These are phyloP conservation scores for Apiospora kogelbergensis DNA, from an alignment of 2,329 filamentous ascomycete species.

Conservation along the genomic window DNA sequence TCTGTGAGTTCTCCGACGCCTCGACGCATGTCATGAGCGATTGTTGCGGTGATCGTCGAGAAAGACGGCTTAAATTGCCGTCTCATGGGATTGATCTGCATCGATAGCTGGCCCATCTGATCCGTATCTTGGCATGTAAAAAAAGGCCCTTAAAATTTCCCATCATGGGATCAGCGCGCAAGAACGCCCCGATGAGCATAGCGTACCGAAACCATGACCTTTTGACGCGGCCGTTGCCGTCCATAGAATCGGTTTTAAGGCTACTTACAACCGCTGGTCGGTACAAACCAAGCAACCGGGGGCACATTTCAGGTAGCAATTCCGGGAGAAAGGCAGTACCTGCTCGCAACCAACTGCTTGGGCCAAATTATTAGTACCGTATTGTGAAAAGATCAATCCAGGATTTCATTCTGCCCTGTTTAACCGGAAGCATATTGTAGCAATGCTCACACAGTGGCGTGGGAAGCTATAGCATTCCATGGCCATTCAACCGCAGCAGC, in stretches of 20 bases:
- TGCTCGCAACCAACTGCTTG: background rate
- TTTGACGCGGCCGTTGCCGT: background rate
- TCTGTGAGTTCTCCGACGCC: background rate
- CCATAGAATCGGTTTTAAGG: background rate
- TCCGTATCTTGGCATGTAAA: background rate
- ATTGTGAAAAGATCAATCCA: background rate
- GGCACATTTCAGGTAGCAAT: background rate
- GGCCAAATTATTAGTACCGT: background rate
- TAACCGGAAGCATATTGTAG: background rate
- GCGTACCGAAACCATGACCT: background rate
- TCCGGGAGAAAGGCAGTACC: background rate
- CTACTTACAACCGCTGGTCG: background rate
- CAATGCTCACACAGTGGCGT: background rate
- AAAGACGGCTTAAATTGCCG: background rate
- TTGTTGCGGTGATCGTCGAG: background rate
- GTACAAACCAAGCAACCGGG: background rate
- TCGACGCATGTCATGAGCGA: background rate
- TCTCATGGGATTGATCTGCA: constrained; percentile 2
- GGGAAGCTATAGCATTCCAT: background rate
- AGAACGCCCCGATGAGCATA: background rate
- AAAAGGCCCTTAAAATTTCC: background rate
- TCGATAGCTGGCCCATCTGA: background rate
- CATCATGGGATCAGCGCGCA: constrained; percentile 2
- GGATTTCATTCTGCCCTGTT: background rate
- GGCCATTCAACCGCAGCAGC: background rate